Evolutionary conservation across 805 yeast species (phyloP).

Genomic region (Yarrowia porcina): DNA sequence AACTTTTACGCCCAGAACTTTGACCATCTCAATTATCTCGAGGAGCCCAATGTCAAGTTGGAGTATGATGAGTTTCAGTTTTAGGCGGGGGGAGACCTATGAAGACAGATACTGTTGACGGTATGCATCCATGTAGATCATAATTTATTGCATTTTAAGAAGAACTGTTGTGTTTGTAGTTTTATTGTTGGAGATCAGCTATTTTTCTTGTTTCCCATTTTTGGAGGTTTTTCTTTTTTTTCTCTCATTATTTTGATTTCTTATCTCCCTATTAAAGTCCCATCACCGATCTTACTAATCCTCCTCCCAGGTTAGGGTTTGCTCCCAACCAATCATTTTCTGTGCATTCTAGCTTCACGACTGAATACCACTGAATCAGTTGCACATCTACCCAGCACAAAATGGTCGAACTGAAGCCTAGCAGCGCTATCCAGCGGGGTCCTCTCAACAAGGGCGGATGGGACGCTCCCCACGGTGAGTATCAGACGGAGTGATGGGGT

Average conservation of each 20-base stretch:
- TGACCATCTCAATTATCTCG: background rate
- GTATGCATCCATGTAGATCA: background rate
- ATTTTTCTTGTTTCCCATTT: too few species aligned
- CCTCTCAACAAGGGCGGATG: conserved; percentile 25
- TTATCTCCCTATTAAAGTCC: background rate
- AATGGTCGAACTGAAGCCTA: conserved; percentile 25
- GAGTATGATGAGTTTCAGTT: conserved; percentile 23
- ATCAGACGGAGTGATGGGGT: too few species aligned
- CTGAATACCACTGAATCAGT: background rate
- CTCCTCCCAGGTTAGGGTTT: conserved; percentile 1
- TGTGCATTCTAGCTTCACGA: conserved; percentile 5
- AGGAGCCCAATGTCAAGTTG: conserved; percentile 1
- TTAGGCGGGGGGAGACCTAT: background rate
- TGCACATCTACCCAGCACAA: conserved; percentile 6
- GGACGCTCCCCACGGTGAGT: conserved; percentile 21
- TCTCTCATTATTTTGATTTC: background rate
- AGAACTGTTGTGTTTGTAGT: too few species aligned
- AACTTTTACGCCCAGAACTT: conserved; percentile 14
- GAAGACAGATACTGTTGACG: background rate
- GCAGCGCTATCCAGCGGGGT: conserved; percentile 25
- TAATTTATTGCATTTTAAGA: conserved; percentile 16
- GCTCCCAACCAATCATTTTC: conserved; percentile 21
- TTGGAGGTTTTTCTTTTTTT: too few species aligned
- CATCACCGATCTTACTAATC: background rate
- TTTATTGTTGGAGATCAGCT: too few species aligned